Percentiles rank a stretch among this genome's conserved stretches.
These are phyloP conservation scores for Collybia sp. DNA, from an alignment of 768 basidiomycete genomes.

Conservation along the genomic window DNA sequence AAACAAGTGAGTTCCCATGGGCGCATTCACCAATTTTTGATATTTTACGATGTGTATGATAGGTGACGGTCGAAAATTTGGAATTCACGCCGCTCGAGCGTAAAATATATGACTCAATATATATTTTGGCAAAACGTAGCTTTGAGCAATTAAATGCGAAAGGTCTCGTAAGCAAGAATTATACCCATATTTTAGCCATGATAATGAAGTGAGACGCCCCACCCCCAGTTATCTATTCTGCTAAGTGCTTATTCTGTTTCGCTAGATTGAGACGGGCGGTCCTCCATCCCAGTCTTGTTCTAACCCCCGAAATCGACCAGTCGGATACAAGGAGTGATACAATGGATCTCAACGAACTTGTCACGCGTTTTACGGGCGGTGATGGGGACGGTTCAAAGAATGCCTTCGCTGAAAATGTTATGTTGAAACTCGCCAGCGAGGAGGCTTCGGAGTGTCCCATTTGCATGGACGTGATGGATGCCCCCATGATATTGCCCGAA, in stretches of 20 bases:
- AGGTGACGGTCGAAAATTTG: conserved; percentile 71
- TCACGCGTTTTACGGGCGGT: conserved; percentile 43
- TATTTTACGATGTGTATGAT: conserved; percentile 1
- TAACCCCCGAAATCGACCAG: conserved; percentile 43
- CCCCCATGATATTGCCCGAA: conserved; percentile 61
- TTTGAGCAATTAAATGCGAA: conserved; percentile 79
- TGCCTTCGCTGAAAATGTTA: conserved; percentile 57
- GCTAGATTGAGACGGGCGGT: conserved; percentile 84
- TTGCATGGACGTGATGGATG: conserved; percentile 75
- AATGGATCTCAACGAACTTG: conserved; percentile 55
- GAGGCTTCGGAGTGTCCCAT: conserved; percentile 68
- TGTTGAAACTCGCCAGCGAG: conserved; percentile 57
- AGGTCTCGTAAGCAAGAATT: conserved; percentile 75
- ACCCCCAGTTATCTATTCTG: background rate
- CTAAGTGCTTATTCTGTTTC: conserved; percentile 3
- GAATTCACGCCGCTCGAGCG: conserved; percentile 78
- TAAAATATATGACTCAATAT: conserved; percentile 87
- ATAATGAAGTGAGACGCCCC: conserved; percentile 74
- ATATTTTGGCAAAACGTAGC: conserved; percentile 68
- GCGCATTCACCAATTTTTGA: background rate
- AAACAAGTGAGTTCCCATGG: conserved; percentile 56
- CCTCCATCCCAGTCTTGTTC: conserved; percentile 82
- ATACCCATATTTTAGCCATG: conserved; percentile 89
- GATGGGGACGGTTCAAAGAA: conserved; percentile 29
- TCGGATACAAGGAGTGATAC: conserved; percentile 34